phyloP scores from a whole-genome alignment of 2,329 filamentous ascomycete genomes.

The Curvularia eragrostidis region DNA sequence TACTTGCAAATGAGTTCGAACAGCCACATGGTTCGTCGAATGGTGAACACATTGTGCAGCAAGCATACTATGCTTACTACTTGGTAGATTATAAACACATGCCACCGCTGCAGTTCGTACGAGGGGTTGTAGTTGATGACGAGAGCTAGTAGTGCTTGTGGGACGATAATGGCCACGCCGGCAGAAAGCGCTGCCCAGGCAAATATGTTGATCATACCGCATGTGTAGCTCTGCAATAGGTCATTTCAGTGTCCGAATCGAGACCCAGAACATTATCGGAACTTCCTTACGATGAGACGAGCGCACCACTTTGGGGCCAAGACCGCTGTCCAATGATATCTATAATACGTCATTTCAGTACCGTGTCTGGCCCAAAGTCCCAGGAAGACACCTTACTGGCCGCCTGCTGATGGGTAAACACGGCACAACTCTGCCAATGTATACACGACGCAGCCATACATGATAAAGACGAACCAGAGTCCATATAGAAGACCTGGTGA shows the following conservation, averaged over 20 bases:
- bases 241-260: background rate
- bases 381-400: background rate
- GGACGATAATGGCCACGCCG: background rate
- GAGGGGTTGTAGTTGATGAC: background rate
- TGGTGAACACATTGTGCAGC: background rate
- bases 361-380: background rate
- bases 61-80: background rate
- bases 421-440: background rate
- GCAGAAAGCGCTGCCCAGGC: background rate
- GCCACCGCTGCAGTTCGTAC: background rate
- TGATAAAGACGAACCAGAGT: background rate
- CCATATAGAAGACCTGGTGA: conserved; percentile 1
- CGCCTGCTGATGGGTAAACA: background rate
- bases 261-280: background rate
- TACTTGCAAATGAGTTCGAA: background rate
- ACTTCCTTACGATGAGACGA: background rate
- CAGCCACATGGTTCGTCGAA: background rate
- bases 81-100: background rate
- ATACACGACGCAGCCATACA: background rate
- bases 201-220: conserved; percentile 4
- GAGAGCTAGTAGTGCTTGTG: background rate
- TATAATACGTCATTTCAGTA: background rate
- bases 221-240: background rate
- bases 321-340: conserved; percentile 3
- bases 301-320: conserved; percentile 1